These are phyloP conservation scores for Piper longum DNA, from an alignment of 164 flowering plant genomes.

Conservation along the genomic window DNA sequence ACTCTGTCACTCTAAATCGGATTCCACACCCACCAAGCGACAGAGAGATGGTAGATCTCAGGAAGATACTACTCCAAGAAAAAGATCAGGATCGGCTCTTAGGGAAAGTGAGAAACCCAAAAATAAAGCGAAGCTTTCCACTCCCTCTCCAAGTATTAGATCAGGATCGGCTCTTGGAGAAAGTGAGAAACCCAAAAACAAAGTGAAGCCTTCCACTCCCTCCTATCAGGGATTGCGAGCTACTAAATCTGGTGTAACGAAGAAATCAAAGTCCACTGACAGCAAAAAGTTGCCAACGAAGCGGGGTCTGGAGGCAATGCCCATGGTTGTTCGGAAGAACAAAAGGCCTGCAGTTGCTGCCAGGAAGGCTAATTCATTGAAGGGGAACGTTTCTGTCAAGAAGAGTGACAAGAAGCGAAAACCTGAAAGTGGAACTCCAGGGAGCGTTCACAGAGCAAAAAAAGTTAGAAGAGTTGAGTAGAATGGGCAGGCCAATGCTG, in stretches of 20 bases:
- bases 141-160: slow-evolving; percentile 38
- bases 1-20: slow-evolving; percentile 44
- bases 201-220: slow-evolving; percentile 8
- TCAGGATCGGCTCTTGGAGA: slow-evolving; percentile 15
- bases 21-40: slow-evolving; percentile 41
- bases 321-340: slow-evolving; percentile 10
- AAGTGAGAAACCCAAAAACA: slow-evolving; percentile 7
- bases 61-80: slow-evolving; percentile 17
- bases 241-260: slow-evolving; percentile 46
- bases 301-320: slow-evolving; percentile 1
- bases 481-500: background rate
- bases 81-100: slow-evolving; percentile 26
- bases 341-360: slow-evolving; percentile 88
- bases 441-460: slow-evolving; percentile 26
- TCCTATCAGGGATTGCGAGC: slow-evolving; percentile 81
- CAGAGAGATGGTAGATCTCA: slow-evolving; percentile 13
- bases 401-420: slow-evolving; percentile 42
- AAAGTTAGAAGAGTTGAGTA: slow-evolving; percentile 28
- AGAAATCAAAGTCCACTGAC: slow-evolving; percentile 20
- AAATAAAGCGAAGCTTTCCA: too few species aligned
- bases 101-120: slow-evolving; percentile 10
- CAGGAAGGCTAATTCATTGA: slow-evolving; percentile 43
- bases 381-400: slow-evolving; percentile 16
- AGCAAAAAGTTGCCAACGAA: slow-evolving; percentile 4
- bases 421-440: slow-evolving; percentile 40